Base-by-base conservation (phyloP, 2,329 filamentous ascomycete species). In the Pestalotiopsis sp. region DNA sequence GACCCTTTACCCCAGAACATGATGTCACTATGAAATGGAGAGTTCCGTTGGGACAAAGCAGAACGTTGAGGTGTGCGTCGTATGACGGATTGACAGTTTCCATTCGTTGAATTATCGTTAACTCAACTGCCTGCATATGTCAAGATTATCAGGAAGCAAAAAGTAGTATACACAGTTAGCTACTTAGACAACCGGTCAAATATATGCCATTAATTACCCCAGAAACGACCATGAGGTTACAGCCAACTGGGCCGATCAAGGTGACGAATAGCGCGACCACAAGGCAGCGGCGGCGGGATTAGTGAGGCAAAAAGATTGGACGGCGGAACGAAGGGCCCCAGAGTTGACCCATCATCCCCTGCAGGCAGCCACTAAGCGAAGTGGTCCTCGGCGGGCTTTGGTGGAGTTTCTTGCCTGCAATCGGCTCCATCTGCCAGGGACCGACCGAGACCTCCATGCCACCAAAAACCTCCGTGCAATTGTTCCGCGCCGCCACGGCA, bases 401-500 rank as follows among this genome's bases (percentile, higher is more conserved):
- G 26, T 61, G 58, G 30, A 39, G 30, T 52, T 52, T n/a, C 44
- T 52, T 52, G 17, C 20, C 20, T 20, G 44, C 44, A 17, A 52
- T 48, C 40, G 13, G 13, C 40, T 9, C 57, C 24, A 38, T 39
- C n/a, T 26, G 56, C 56, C 22, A 58, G 56, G 26, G 22, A 58
- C 56, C 22, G 22, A 58, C 56, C 22, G 56, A 22, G 56, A 13
- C 56, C 56, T 13, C 13, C 24, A 61, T 61, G 17, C 17, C 44
- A 35, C 44, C 44, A 52, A 52, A n/a, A 52, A 52, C 44, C 44
- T 61, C 58, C 58, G 58, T 17, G 26, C 26, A 39, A 35, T 61
- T 61, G 58, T 61, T 61, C 58, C 58, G 58, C 58, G 58, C 58
- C 58, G 58, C 58, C 58, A 38, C 30, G 17, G 58, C 58, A 61